A percentile compares a stretch with the other conserved stretches of the same genome.
phyloP scores from a whole-genome alignment of 352 stramenopile species.

The Pseudoperonospora humuli region DNA sequence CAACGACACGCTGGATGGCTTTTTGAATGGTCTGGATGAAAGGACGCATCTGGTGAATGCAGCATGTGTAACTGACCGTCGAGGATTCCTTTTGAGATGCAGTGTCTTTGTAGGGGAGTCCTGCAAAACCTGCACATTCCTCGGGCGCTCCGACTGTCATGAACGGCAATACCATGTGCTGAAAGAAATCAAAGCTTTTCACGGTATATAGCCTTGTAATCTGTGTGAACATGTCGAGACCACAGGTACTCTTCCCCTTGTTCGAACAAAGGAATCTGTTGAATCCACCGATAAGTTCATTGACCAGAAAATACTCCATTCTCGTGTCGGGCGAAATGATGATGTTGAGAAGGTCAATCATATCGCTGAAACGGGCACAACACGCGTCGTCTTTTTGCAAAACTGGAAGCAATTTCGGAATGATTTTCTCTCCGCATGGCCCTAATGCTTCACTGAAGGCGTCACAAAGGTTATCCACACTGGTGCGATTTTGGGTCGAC shows the following conservation, averaged over 20 bases:
- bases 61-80: conserved; percentile 45
- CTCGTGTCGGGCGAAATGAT: conserved; percentile 31
- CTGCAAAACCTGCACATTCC: conserved; percentile 35
- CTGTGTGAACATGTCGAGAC: conserved; percentile 34
- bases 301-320: conserved; percentile 36
- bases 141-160: conserved; percentile 26
- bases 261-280: conserved; percentile 45
- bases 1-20: conserved; percentile 27
- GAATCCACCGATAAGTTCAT: conserved; percentile 42
- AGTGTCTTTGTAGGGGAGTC: conserved; percentile 30
- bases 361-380: conserved; percentile 37
- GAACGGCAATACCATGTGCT: conserved; percentile 43
- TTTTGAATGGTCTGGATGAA: conserved; percentile 37
- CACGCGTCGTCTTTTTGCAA: conserved; percentile 37
- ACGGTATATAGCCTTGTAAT: conserved; percentile 36
- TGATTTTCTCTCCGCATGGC: conserved; percentile 32
- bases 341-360: conserved; percentile 45
- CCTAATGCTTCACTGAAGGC: conserved; percentile 29
- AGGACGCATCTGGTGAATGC: conserved; percentile 33
- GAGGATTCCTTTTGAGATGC: conserved; percentile 19
- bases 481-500: conserved; percentile 19
- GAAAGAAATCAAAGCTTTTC: conserved; percentile 35
- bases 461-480: conserved; percentile 37
- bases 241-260: conserved; percentile 29
- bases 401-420: conserved; percentile 25